Conservation (phyloP, 202 grass and related monocot genomes). For the Zizania palustris region DNA sequence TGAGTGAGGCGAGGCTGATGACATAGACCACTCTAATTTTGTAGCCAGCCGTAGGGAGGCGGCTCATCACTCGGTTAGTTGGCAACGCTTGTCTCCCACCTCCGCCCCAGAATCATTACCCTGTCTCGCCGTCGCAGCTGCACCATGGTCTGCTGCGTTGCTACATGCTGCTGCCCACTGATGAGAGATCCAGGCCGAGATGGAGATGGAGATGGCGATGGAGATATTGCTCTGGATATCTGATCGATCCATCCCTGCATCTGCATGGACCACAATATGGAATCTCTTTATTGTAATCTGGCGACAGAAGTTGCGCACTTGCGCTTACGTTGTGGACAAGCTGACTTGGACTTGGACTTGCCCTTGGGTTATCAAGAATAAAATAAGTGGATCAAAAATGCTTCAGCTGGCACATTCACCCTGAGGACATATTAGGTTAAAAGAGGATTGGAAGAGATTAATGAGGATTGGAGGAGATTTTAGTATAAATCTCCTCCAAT, state of each 20-base stretch:
- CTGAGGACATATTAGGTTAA: too few relatives aligned
- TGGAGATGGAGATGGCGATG: not conserved
- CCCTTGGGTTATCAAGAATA: not conserved
- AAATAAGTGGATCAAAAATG: not conserved
- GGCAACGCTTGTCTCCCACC: conserved; percentile 22
- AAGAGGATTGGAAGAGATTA: too few relatives aligned
- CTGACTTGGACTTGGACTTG: not conserved
- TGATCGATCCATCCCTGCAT: not conserved
- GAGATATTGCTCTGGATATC: not conserved
- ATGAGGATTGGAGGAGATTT: too few relatives aligned
- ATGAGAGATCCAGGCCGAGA: not conserved
- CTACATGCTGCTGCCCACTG: conserved; percentile 4
- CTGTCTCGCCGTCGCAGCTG: not conserved
- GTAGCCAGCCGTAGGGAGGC: not conserved
- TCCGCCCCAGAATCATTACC: conserved; percentile 31
- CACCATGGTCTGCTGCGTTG: not conserved
- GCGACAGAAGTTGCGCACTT: not conserved
- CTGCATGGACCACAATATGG: not conserved
- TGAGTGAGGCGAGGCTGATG: not conserved
- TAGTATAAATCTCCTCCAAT: too few relatives aligned
- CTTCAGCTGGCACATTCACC: too few relatives aligned
- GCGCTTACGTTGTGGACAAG: not conserved
- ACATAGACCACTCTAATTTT: not conserved
- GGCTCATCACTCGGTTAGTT: not conserved
- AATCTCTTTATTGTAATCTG: not conserved